Evolutionary conservation across 768 basidiomycete genomes (phyloP), one percentile per base, ranked within the genome.

Genomic region (Suillus discolor): DNA sequence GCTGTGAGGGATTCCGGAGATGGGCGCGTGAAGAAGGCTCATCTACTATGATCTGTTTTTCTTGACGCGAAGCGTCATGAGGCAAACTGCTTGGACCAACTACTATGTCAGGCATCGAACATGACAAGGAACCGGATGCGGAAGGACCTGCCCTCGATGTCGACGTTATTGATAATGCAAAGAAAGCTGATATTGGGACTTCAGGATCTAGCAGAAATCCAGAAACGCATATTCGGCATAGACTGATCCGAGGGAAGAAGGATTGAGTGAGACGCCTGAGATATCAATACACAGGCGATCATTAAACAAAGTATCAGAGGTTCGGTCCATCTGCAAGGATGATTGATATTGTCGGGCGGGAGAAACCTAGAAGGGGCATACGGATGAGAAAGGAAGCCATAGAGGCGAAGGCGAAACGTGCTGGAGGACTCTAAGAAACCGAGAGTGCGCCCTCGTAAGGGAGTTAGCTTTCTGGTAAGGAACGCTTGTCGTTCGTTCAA

Each of bases 121-220:
- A 28, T 9, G 75, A 72, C 15, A 86, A 80, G 23, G 82, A 79
- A 4, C 78, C 71, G 75, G 76, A 41, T 28, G 70, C 2, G 25
- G 65, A 69, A 57, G 72, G 70, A 61, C 68, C 62, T 15, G 44
- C 65, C 66, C 63, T 70, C 61, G 62, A 79, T 73, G 65, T 71
- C 66, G 75, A 75, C 54, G 53, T 62, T 15, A 66, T 66, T 13
- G 81, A 74, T 59, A 74, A 74, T 34, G 80, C 76, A 71, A 87
- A 86, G 6, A 86, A 70, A 38, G 83, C 71, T 60, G 82, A 83
- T 62, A 85, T 76, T 49, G 84, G 83, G 6, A 91, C 78, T 67
- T 93, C 90, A 16, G 93, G 94, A 74, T 96, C 95, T 57, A 97
- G 83, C 20, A 98, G 74, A 67, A 99, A 85, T 28, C 97, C 97